A percentile compares a stretch with the other conserved stretches of the same genome.
Evolutionary conservation across 1,284 basidiomycete species (phyloP).

Genomic region (Ustilago cynodontis): DNA sequence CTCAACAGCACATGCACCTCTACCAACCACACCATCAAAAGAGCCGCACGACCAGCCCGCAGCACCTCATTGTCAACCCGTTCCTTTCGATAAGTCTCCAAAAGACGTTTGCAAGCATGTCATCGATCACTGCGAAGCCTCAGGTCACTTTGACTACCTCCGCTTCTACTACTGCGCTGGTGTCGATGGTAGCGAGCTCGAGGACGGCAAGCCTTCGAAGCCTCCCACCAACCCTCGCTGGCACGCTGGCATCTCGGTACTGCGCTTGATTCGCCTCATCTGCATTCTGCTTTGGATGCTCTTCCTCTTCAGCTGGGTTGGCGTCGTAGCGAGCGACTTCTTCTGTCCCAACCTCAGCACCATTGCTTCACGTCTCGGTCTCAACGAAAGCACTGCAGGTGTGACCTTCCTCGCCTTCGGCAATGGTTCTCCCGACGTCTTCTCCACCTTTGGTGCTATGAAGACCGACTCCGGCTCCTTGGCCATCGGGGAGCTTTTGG

Average conservation of each 20-base stretch:
- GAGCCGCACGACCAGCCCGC: conserved; percentile 13
- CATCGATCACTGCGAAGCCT: conserved; percentile 44
- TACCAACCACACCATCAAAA: conserved; percentile 12
- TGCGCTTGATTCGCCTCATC: conserved; percentile 39
- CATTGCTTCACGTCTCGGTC: conserved; percentile 58
- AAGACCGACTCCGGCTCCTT: conserved; percentile 84
- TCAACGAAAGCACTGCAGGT: conserved; percentile 68
- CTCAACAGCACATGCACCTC: neutral
- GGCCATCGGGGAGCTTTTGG: conserved; percentile 93
- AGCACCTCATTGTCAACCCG: conserved; percentile 37
- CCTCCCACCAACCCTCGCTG: conserved; percentile 23
- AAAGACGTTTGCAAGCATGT: conserved; percentile 56
- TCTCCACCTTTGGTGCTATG: conserved; percentile 95
- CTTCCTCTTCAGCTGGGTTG: conserved; percentile 66
- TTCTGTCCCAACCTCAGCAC: conserved; percentile 68
- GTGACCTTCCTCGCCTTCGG: conserved; percentile 68
- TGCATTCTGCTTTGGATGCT: conserved; percentile 59
- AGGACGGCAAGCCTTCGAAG: conserved; percentile 26
- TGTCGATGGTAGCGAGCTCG: conserved; percentile 10
- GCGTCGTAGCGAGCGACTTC: conserved; percentile 67
- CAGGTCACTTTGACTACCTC: conserved; percentile 61
- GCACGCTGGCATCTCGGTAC: conserved; percentile 31
- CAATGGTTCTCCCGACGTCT: conserved; percentile 73
- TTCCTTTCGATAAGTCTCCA: conserved; percentile 37
- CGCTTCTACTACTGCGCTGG: conserved; percentile 64